Percentiles rank a stretch among this genome's conserved stretches.
phyloP scores from a whole-genome alignment of 192 early-diverging fungal genomes.

The Coemansia sp. region DNA sequence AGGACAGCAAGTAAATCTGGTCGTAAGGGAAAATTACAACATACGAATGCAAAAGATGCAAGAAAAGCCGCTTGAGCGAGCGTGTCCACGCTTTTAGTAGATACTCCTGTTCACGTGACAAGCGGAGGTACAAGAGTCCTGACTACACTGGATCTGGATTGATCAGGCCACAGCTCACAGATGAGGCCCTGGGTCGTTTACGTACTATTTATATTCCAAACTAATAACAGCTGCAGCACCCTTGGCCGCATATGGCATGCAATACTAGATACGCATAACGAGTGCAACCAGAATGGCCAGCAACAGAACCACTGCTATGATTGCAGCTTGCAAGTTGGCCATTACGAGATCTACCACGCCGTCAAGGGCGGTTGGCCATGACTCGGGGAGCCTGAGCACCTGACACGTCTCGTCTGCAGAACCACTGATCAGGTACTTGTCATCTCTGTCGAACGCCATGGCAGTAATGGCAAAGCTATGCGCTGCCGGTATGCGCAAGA shows the following conservation, averaged over 20 bases:
- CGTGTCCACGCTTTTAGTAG: too few relatives aligned
- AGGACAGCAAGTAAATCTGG: not conserved
- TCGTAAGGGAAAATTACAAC: not conserved
- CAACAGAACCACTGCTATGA: slow-evolving; percentile 27
- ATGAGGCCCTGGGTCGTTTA: too few relatives aligned
- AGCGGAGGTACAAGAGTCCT: too few relatives aligned
- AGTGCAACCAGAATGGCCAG: slow-evolving; percentile 26
- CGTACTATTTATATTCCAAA: too few relatives aligned
- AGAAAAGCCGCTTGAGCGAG: too few relatives aligned
- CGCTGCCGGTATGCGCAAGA: slow-evolving; percentile 62
- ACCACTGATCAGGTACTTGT: slow-evolving; percentile 68
- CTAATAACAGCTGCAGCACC: too few relatives aligned
- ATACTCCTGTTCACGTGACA: too few relatives aligned
- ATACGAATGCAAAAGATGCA: not conserved
- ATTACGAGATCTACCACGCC: not conserved
- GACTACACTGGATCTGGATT: too few relatives aligned
- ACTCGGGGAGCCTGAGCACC: slow-evolving; percentile 57
- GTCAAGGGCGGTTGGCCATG: slow-evolving; percentile 38
- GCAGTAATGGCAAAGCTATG: slow-evolving; percentile 80
- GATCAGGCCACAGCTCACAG: too few relatives aligned
- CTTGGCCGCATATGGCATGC: too few relatives aligned
- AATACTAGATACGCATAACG: slow-evolving; percentile 13
- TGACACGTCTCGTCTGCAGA: slow-evolving; percentile 77
- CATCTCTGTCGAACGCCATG: slow-evolving; percentile 67
- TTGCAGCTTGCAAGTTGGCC: slow-evolving; percentile 17